phyloP scores from a whole-genome alignment of 1,139 yeast species.

The Lodderomyces jiufengensis region DNA sequence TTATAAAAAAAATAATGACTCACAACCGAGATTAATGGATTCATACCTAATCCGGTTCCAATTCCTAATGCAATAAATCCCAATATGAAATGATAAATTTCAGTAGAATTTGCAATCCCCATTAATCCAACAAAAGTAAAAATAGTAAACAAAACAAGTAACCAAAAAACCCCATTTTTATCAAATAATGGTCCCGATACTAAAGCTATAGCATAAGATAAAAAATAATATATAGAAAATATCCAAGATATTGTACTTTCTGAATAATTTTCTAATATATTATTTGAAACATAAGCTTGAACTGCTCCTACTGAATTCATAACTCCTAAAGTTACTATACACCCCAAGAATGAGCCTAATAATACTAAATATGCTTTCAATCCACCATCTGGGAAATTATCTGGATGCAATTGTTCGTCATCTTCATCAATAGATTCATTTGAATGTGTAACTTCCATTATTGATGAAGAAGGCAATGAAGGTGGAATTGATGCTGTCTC shows the following conservation, averaged over 20 bases:
- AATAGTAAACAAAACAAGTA: slow-evolving; percentile 42
- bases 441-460: too few relatives aligned
- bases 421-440: too few relatives aligned
- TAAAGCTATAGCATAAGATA: slow-evolving; percentile 57
- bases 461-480: too few relatives aligned
- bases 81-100: slow-evolving; percentile 53
- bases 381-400: slow-evolving; percentile 63
- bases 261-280: slow-evolving; percentile 45
- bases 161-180: slow-evolving; percentile 41
- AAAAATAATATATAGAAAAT: slow-evolving; percentile 56
- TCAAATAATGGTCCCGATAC: slow-evolving; percentile 46
- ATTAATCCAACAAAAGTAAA: slow-evolving; percentile 46
- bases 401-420: slow-evolving; percentile 2
- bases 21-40: slow-evolving; percentile 54
- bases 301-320: slow-evolving; percentile 63
- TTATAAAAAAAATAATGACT: slow-evolving; percentile 52
- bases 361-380: slow-evolving; percentile 55
- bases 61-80: slow-evolving; percentile 51
- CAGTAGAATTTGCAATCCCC: slow-evolving; percentile 46
- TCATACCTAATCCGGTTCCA: slow-evolving; percentile 55
- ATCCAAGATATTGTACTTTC: slow-evolving; percentile 61
- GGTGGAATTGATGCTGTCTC: too few relatives aligned
- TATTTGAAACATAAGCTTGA: slow-evolving; percentile 54
- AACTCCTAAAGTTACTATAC: slow-evolving; percentile 57
- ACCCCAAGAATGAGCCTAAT: slow-evolving; percentile 59